Evolutionary conservation across 2,329 filamentous ascomycete species (phyloP), one percentile per base, ranked within the genome.

Genomic region (Colletotrichum chrysophilum): DNA sequence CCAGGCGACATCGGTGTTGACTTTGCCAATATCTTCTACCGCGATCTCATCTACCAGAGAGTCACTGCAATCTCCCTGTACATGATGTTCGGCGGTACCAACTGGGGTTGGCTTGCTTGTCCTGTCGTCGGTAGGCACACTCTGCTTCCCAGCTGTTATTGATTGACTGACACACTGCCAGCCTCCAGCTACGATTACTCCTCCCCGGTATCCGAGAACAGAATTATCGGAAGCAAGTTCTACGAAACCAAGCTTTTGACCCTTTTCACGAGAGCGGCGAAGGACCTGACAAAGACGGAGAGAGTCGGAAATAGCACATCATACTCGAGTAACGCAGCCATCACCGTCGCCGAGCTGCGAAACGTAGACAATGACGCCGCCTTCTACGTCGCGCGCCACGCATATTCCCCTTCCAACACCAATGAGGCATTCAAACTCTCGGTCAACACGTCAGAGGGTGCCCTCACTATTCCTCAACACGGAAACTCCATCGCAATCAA

Each of bases 71-170:
- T 93, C 70, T 92, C 88, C 34, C 81, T 93, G 3, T 93, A 93
- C 80, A 93, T 93, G 91, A 83, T 92, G 67, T 93, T 89, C 68
- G 92, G 92, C 5, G 92, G 92, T 4, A 93, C 92, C 0, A 92
- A 90, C 76, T 93, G 91, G 91, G 91, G 91, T 7, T 88, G 88
- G 64, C 83, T 92, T 34, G 89, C 90, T 14, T 87, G 88, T 5
- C 90, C 91, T 0, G 88, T 90, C 1, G 90, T 91, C 34, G 76
- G 73, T 77, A 66, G 43, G 38, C 38, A 55, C 16, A 13, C 9
- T 36, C 18, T 56, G 16, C 7, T 30, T 21, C 43, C 9, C n/a
- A 48, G 7, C 16, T 56, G 18, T 16, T 56, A 34, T 7, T 14
- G 21, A 18, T 6, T 30, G 8, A 28, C 67, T 71, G 24, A 74